A percentile compares a stretch with the other conserved stretches of the same genome.
Evolutionary conservation across 169 alveolate species (phyloP).

Genomic region (Ichthyophthirius multifiliis): DNA sequence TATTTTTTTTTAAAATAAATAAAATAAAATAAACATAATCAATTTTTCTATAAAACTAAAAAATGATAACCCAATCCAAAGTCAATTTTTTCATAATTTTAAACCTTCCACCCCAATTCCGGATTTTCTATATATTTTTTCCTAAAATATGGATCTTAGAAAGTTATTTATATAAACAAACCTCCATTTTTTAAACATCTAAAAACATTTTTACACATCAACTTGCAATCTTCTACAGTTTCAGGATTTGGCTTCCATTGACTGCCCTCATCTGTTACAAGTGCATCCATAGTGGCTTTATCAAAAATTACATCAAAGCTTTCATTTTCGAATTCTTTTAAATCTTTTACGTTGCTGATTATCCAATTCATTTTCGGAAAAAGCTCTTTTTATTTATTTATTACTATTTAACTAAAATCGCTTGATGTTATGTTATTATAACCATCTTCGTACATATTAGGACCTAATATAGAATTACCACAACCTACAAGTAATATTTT

Average conservation of each 20-base stretch:
- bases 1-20: too few species aligned
- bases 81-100: not conserved
- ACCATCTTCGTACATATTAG: not conserved
- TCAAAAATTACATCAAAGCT: not conserved
- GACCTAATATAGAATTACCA: not conserved
- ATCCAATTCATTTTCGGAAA: not conserved
- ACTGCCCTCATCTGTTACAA: not conserved
- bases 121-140: not conserved
- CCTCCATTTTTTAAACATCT: not conserved
- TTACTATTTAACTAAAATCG: not conserved
- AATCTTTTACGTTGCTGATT: not conserved
- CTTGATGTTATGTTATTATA: not conserved
- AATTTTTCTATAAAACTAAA: not conserved
- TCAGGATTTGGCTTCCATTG: not conserved
- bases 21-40: not conserved
- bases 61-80: not conserved
- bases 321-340: not conserved
- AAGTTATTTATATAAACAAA: not conserved
- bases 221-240: not conserved
- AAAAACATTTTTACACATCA: not conserved
- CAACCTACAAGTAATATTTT: not conserved
- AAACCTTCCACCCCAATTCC: not conserved
- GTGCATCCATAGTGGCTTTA: conserved; percentile 9
- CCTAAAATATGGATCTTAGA: not conserved
- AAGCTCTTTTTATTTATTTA: not conserved